A percentile compares a stretch with the other conserved stretches of the same genome.
Conservation (phyloP, 177 flowering plant genomes). For the Vitis hybrid region DNA sequence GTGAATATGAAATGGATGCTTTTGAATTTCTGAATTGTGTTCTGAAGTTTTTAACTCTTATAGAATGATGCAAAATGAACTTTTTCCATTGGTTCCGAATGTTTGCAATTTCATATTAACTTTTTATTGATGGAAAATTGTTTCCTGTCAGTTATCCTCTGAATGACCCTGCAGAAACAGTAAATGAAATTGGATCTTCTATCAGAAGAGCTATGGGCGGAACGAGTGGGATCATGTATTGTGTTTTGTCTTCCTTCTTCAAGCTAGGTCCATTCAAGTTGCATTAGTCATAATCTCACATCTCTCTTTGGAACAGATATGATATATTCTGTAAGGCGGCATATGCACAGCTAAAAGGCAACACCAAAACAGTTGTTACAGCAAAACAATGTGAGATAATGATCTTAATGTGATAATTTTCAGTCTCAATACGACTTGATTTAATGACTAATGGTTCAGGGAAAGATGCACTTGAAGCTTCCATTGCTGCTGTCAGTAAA, state of each 20-base stretch:
- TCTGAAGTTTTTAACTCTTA: too few relatives aligned
- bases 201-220: conserved; percentile 94
- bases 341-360: conserved; percentile 61
- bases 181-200: conserved; percentile 81
- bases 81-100: neutral
- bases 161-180: conserved; percentile 91
- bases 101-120: neutral
- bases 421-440: neutral
- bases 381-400: conserved; percentile 68
- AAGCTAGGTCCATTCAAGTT: too few relatives aligned
- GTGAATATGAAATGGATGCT: too few relatives aligned
- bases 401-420: conserved; percentile 5
- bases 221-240: conserved; percentile 93
- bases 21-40: too few relatives aligned
- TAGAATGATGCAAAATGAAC: neutral
- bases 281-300: neutral
- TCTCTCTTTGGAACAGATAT: conserved; percentile 49
- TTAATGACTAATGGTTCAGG: conserved; percentile 51
- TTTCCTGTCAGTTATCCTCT: conserved; percentile 73
- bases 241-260: neutral
- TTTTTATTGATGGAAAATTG: neutral
- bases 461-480: conserved; percentile 83
- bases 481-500: conserved; percentile 81
- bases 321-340: conserved; percentile 85
- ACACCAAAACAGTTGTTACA: conserved; percentile 33